Percentiles rank a stretch among this genome's conserved stretches.
Conservation (phyloP, 2,329 filamentous ascomycete species). For the Ophiocordyceps robertsii region DNA sequence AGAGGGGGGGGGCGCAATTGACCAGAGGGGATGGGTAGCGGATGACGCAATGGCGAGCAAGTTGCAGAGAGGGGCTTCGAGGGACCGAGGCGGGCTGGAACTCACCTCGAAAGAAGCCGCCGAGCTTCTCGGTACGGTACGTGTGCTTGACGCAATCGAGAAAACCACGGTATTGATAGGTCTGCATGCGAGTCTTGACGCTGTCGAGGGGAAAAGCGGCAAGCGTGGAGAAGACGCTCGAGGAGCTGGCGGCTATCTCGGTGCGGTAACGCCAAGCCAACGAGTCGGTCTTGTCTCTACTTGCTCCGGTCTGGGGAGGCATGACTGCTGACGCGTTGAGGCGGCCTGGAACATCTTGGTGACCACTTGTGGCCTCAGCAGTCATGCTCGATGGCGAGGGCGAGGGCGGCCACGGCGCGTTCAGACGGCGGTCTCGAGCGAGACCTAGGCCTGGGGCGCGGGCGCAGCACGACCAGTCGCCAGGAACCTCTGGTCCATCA, state of each 20-base stretch:
- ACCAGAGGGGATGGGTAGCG: no score
- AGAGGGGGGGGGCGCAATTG: no score
- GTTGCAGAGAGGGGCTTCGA: not conserved
- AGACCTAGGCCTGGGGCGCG: conserved; percentile 15
- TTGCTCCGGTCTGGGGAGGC: conserved; percentile 11
- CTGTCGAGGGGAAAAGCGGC: conserved; percentile 79
- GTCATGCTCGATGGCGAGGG: conserved; percentile 18
- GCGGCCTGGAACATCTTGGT: conserved; percentile 24
- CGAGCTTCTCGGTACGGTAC: conserved; percentile 57
- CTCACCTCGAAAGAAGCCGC: conserved; percentile 71
- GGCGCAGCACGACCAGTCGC: conserved; percentile 19
- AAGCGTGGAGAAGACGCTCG: conserved; percentile 66
- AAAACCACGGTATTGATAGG: conserved; percentile 66
- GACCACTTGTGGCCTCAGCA: conserved; percentile 19
- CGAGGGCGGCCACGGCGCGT: conserved; percentile 10
- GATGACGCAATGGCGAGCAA: not conserved
- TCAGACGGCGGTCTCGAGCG: conserved; percentile 13
- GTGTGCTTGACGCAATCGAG: conserved; percentile 62
- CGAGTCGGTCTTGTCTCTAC: conserved; percentile 19
- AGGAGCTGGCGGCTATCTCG: conserved; percentile 64
- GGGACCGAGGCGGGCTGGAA: not conserved
- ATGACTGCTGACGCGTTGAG: conserved; percentile 14
- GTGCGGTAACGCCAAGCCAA: conserved; percentile 66
- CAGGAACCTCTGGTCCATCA: conserved; percentile 24
- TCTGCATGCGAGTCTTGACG: conserved; percentile 83